Percentiles rank a stretch among this genome's conserved stretches.
These are phyloP conservation scores for Punctularia strigosozonata DNA, from an alignment of 768 basidiomycete species.

Conservation along the genomic window DNA sequence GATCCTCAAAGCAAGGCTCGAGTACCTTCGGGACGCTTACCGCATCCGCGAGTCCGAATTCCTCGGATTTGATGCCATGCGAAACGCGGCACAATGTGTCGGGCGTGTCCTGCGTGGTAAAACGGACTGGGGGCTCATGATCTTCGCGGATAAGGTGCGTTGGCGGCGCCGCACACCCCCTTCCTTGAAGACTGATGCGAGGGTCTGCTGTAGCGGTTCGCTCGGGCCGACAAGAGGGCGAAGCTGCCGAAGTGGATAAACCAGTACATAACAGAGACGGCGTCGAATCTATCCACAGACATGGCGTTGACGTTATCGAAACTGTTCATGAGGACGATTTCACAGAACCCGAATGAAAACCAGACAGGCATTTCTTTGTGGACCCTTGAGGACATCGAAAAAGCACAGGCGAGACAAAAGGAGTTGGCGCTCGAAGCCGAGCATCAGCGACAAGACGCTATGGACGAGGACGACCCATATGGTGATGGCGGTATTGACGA, in stretches of 20 bases:
- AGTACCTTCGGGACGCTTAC: conserved; percentile 97
- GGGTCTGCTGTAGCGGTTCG: conserved; percentile 54
- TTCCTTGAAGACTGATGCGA: neutral
- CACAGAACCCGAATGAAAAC: conserved; percentile 94
- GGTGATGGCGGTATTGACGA: conserved; percentile 46
- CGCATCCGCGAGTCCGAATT: conserved; percentile 98
- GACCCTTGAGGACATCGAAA: conserved; percentile 87
- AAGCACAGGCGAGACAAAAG: conserved; percentile 73
- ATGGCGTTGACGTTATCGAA: conserved; percentile 94
- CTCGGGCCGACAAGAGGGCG: conserved; percentile 84
- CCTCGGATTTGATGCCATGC: conserved; percentile 98
- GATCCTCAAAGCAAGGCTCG: conserved; percentile 91
- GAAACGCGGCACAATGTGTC: conserved; percentile 97
- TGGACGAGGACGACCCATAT: conserved; percentile 18
- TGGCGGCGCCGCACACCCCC: neutral
- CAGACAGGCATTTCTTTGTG: conserved; percentile 91
- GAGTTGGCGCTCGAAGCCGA: conserved; percentile 44
- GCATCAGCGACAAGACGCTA: conserved; percentile 24
- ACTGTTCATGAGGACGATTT: conserved; percentile 96
- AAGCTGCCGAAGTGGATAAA: conserved; percentile 99
- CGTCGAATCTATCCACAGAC: conserved; percentile 95
- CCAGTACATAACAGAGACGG: conserved; percentile 97
- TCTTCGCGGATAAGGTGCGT: conserved; percentile 93
- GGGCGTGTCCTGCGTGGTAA: conserved; percentile 96
- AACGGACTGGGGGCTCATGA: conserved; percentile 99